Evolutionary conservation across 2,329 filamentous ascomycete genomes (phyloP).

Genomic region (Aureobasidium sp.): DNA sequence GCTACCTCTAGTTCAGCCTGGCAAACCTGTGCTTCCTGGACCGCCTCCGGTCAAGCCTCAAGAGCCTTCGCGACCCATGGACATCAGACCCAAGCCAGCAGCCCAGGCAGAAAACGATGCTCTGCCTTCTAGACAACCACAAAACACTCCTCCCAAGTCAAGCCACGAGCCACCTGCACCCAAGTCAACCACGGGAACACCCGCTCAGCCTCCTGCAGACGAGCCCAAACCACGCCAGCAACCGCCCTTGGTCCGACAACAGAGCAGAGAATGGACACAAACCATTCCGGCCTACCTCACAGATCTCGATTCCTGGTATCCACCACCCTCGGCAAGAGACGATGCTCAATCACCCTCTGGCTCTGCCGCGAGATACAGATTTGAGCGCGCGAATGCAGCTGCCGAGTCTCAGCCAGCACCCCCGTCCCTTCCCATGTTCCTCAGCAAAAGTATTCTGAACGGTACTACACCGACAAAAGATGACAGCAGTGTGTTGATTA

Average conservation of each 20-base stretch:
- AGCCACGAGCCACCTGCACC: conserved; percentile 11
- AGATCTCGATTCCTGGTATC: conserved; percentile 61
- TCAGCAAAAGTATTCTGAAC: conserved; percentile 92
- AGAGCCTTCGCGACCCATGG: conserved; percentile 19
- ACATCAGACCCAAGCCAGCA: conserved; percentile 20
- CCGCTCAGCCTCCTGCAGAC: background rate
- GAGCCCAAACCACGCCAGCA: conserved; percentile 8
- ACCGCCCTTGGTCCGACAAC: conserved; percentile 6
- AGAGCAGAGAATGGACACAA: conserved; percentile 52
- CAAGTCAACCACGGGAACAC: conserved; percentile 3
- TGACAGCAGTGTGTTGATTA: conserved; percentile 91
- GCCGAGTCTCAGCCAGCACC: conserved; percentile 76
- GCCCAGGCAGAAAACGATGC: conserved; percentile 7
- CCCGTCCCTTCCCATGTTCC: conserved; percentile 78
- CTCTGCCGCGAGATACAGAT: conserved; percentile 31
- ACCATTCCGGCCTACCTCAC: conserved; percentile 77
- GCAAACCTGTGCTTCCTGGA: conserved; percentile 17
- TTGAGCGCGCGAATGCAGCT: conserved; percentile 66
- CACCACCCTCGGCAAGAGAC: conserved; percentile 37
- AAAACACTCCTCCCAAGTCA: conserved; percentile 20
- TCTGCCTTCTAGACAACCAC: conserved; percentile 17
- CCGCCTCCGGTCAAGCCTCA: conserved; percentile 6
- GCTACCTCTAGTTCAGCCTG: conserved; percentile 34
- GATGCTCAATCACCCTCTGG: conserved; percentile 1
- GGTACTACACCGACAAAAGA: conserved; percentile 89